Evolutionary conservation across 768 basidiomycete genomes (phyloP), one percentile per base, ranked within the genome.

Genomic region (Xerocomellus amylosporus): DNA sequence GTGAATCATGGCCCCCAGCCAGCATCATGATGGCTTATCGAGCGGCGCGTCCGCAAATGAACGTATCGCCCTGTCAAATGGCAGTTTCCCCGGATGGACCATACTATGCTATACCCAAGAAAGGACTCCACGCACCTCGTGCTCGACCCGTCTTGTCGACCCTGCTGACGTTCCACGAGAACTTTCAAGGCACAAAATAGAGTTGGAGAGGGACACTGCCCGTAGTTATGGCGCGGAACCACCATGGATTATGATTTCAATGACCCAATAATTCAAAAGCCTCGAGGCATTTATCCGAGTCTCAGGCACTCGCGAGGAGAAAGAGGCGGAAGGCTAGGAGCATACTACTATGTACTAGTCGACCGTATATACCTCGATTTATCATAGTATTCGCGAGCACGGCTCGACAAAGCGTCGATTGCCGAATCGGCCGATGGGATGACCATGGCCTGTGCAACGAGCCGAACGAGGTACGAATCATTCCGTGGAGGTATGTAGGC

Each of bases 171-270:
- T 9, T 22, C 24, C 2, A 6, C 34, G 7, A 31, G 9, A 7
- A 5, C 34, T 10, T 17, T 13, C 8, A 39, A 48, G 46, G 47
- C 54, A 57, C 56, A 56, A n/a, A 30, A 57, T 49, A 57, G 42
- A 57, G 56, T 57, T 57, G 17, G 37, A 17, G 4, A 33, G 19
- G 12, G 39, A 22, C 40, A 38, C 37, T 5, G 40, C 41, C 36
- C 14, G 54, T 31, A 9, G 46, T 44, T 40, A 56, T 34, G 48
- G 48, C 10, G 26, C 46, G 46, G n/a, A 17, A 17, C 15, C 15
- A 14, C 17, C n/a, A 17, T 38, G 37, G 37, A 38, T 38, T n/a
- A 10, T n/a, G n/a, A 30, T 22, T 10, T 17, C 30, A n/a, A n/a
- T n/a, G n/a, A n/a, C n/a, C n/a, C n/a, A n/a, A n/a, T n/a, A 7